phyloP scores from a whole-genome alignment of 148 eudicot genomes.

The Tetragonia tetragonoides region DNA sequence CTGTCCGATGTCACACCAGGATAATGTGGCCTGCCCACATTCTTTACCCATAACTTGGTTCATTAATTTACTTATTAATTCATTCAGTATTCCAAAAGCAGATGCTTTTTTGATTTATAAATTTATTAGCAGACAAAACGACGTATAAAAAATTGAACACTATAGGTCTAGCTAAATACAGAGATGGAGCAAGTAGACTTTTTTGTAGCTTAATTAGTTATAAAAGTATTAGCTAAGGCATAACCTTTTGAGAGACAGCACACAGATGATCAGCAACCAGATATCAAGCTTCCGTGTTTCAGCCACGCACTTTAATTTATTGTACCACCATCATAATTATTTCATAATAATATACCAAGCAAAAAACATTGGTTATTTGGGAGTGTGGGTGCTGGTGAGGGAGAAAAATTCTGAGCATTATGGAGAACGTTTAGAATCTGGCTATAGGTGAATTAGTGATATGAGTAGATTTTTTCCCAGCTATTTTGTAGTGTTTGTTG shows the following conservation, averaged over 20 bases:
- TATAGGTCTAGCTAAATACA: neutral
- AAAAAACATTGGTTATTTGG: too few relatives aligned
- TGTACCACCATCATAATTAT: neutral
- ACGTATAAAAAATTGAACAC: slow-evolving; percentile 1
- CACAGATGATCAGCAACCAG: slow-evolving; percentile 15
- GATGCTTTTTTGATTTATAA: slow-evolving; percentile 15
- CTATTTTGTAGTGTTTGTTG: too few relatives aligned
- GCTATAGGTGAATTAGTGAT: too few relatives aligned
- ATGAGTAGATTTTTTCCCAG: too few relatives aligned
- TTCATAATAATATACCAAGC: too few relatives aligned
- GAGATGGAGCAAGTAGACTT: neutral
- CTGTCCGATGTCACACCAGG: slow-evolving; percentile 19
- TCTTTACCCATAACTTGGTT: neutral
- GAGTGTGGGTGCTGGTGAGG: too few relatives aligned
- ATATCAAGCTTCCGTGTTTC: slow-evolving; percentile 32
- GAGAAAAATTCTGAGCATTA: too few relatives aligned
- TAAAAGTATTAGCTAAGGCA: neutral
- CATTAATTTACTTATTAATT: neutral
- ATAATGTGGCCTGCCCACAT: neutral
- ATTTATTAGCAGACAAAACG: slow-evolving; percentile 11
- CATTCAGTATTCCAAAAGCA: neutral
- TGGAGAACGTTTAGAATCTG: too few relatives aligned
- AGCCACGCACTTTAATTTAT: slow-evolving; percentile 19
- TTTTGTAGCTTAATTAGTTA: neutral
- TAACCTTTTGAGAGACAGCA: slow-evolving; percentile 20